Percentiles rank a stretch among this genome's conserved stretches.
Conservation (phyloP, 108 stramenopile genomes). For the Hondaea fermentalgiana region DNA sequence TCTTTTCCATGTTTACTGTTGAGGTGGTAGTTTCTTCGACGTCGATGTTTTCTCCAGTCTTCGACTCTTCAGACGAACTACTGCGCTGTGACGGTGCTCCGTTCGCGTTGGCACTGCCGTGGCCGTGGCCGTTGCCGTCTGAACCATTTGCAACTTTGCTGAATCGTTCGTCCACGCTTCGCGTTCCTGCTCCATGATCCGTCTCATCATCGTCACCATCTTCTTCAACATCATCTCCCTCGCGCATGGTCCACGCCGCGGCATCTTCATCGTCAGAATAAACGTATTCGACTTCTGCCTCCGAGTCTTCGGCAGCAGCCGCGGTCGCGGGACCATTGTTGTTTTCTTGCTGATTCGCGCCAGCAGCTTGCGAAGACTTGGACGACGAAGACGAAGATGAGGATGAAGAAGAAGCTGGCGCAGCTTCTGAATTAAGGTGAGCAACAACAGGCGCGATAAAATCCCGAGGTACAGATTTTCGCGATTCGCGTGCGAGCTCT, state of each 20-base stretch:
- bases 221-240: background rate
- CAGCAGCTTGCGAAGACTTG: too few species aligned
- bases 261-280: slow-evolving; percentile 1
- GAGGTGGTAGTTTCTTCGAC: background rate
- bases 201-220: background rate
- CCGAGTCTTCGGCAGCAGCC: background rate
- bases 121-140: too few species aligned
- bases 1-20: background rate
- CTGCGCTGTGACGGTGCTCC: background rate
- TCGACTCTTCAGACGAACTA: background rate
- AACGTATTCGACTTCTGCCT: background rate
- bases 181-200: background rate
- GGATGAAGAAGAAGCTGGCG: background rate
- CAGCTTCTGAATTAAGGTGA: background rate
- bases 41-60: too few species aligned
- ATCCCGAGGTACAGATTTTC: background rate
- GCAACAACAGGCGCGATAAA: background rate
- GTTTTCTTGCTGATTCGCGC: background rate
- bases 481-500: background rate
- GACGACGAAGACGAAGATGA: too few species aligned
- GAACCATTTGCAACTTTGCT: too few species aligned
- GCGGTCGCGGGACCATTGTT: background rate
- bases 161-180: background rate
- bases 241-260: background rate
- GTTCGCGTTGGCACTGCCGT: background rate